A percentile compares a stretch with the other conserved stretches of the same genome.
Evolutionary conservation across 2,329 filamentous ascomycete genomes (phyloP).

Genomic region (Macrophomina pseudophaseolina): DNA sequence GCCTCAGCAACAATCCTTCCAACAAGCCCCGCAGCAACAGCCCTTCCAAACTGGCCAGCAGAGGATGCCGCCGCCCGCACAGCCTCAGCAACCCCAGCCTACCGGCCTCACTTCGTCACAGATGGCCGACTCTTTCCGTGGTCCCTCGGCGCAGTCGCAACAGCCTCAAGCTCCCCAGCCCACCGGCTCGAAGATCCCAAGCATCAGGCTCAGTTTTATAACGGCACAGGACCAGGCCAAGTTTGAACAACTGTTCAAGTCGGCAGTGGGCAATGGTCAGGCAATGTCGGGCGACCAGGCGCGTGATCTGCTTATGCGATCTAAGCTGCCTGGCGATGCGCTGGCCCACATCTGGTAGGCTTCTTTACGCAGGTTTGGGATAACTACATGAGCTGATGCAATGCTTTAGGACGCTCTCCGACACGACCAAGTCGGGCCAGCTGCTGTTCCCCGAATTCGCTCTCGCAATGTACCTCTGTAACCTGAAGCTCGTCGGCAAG

Average conservation of each 20-base stretch:
- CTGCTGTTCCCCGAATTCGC: conserved; percentile 98
- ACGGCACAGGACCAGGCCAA: conserved; percentile 93
- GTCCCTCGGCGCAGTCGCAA: conserved; percentile 37
- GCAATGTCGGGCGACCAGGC: conserved; percentile 92
- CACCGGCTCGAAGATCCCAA: conserved; percentile 80
- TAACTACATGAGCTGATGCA: conserved; percentile 30
- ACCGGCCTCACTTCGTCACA: conserved; percentile 67
- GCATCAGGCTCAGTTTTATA: conserved; percentile 93
- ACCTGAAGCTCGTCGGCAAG: conserved; percentile 87
- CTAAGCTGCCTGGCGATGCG: conserved; percentile 83
- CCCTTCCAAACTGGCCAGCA: conserved; percentile 49
- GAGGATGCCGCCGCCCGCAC: conserved; percentile 54
- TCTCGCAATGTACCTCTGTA: conserved; percentile 97
- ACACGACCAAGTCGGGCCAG: conserved; percentile 95
- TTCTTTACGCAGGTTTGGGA: not conserved
- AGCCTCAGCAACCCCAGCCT: conserved; percentile 58
- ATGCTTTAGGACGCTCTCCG: conserved; percentile 75
- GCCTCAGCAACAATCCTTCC: conserved; percentile 32
- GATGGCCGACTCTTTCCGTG: conserved; percentile 67
- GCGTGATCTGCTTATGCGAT: conserved; percentile 84
- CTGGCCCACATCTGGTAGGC: conserved; percentile 89
- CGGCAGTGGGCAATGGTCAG: conserved; percentile 81
- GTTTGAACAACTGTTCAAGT: conserved; percentile 97
- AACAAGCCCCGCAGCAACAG: conserved; percentile 33
- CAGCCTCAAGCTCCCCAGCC: conserved; percentile 59